Conservation (phyloP, 805 yeast genomes). For the Candida orba region DNA sequence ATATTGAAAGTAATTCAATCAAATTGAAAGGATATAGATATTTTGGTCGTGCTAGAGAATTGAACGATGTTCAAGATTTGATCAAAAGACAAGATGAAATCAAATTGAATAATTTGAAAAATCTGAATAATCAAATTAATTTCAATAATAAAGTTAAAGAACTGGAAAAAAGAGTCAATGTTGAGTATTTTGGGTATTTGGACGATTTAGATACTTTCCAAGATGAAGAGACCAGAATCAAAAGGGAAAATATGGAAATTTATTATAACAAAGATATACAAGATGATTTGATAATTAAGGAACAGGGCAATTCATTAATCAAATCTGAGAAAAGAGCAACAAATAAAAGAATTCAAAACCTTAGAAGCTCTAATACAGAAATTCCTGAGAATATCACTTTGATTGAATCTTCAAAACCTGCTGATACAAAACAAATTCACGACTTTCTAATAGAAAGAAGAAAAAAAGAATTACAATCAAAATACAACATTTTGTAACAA, state of each 20-base stretch:
- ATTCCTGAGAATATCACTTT: not conserved
- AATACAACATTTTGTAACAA: conserved; percentile 1
- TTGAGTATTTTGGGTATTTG: conserved; percentile 37
- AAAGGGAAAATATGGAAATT: conserved; percentile 6
- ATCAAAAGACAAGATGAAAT: conserved; percentile 29
- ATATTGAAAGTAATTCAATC: conserved; percentile 14
- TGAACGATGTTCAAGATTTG: conserved; percentile 60
- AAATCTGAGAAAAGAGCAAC: conserved; percentile 26
- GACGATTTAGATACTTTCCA: conserved; percentile 21
- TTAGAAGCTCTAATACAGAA: not conserved
- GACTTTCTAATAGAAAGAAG: conserved; percentile 14
- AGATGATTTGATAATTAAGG: not conserved
- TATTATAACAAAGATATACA: not conserved
- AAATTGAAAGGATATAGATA: conserved; percentile 35
- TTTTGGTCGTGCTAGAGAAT: conserved; percentile 77
- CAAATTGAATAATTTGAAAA: conserved; percentile 12
- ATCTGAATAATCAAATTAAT: conserved; percentile 16
- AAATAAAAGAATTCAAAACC: conserved; percentile 12
- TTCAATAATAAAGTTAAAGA: conserved; percentile 14
- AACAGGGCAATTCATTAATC: conserved; percentile 10
- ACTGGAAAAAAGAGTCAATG: conserved; percentile 23
- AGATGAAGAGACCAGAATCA: conserved; percentile 7
- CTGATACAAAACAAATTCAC: conserved; percentile 8
- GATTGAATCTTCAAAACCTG: conserved; percentile 4
- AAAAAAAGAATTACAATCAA: conserved; percentile 11